A percentile compares a stretch with the other conserved stretches of the same genome.
phyloP scores from a whole-genome alignment of 2,329 filamentous ascomycete genomes.

The Magnaporthiopsis rhizophila region DNA sequence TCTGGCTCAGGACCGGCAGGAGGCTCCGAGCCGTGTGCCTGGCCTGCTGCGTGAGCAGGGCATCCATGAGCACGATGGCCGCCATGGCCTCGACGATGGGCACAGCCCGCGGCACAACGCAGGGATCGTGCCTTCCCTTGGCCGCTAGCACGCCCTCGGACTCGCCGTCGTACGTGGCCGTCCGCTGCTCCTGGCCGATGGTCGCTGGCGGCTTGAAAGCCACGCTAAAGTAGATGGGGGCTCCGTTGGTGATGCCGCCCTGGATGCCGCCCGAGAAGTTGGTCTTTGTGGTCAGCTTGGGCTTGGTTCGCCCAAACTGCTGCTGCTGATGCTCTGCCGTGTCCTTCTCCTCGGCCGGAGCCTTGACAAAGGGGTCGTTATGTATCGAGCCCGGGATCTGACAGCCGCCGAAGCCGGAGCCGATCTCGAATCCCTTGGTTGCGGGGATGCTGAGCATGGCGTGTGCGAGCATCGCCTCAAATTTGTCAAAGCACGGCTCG shows the following conservation, averaged over 20 bases:
- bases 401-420: slow-evolving; percentile 82
- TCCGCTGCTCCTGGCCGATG: slow-evolving; percentile 81
- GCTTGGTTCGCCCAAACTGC: slow-evolving; percentile 26
- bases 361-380: slow-evolving; percentile 73
- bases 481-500: slow-evolving; percentile 91
- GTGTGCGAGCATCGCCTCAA: slow-evolving; percentile 84
- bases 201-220: slow-evolving; percentile 94
- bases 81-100: slow-evolving; percentile 91
- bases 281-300: slow-evolving; percentile 73
- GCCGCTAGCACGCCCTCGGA: slow-evolving; percentile 70
- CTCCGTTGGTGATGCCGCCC: slow-evolving; percentile 90
- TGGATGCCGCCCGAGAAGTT: slow-evolving; percentile 95
- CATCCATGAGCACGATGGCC: slow-evolving; percentile 75
- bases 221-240: slow-evolving; percentile 87
- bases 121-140: slow-evolving; percentile 91
- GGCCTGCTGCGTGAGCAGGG: slow-evolving; percentile 72
- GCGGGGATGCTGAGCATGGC: slow-evolving; percentile 94
- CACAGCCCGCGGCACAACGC: slow-evolving; percentile 80
- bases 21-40: slow-evolving; percentile 38
- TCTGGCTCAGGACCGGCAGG: slow-evolving; percentile 31
- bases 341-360: not conserved
- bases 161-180: slow-evolving; percentile 67
- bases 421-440: slow-evolving; percentile 92
- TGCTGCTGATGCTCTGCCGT: slow-evolving; percentile 2
- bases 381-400: slow-evolving; percentile 82